These are phyloP conservation scores for Neonectria sp. DNA, from an alignment of 2,329 filamentous ascomycete species.

Conservation along the genomic window DNA sequence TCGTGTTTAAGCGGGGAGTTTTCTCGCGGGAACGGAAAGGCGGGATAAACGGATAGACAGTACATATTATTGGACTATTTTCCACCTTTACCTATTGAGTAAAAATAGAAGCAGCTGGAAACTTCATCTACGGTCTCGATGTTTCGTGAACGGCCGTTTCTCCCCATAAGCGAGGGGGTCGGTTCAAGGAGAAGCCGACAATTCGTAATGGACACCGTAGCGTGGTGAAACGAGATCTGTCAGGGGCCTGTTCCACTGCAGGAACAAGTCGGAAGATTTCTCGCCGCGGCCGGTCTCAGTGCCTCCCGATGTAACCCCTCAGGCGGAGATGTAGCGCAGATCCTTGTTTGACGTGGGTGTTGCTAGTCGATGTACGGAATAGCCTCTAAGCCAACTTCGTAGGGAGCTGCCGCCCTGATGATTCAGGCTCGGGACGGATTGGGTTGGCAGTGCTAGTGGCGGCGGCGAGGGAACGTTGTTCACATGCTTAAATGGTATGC, in stretches of 20 bases:
- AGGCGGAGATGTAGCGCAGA: not conserved
- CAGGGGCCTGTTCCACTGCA: slow-evolving; percentile 10
- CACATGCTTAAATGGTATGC: not conserved
- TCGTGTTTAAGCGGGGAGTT: slow-evolving; percentile 17
- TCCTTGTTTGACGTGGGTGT: not conserved
- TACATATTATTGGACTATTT: slow-evolving; percentile 29
- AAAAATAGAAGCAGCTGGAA: not conserved
- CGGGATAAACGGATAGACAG: slow-evolving; percentile 28
- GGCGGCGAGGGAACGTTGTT: not conserved
- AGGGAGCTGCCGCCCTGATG: not conserved
- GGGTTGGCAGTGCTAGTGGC: not conserved
- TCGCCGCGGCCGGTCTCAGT: not conserved
- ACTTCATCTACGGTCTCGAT: not conserved
- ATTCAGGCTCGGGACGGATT: not conserved
- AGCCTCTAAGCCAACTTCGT: not conserved
- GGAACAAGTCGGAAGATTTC: slow-evolving; percentile 21
- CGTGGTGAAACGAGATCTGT: slow-evolving; percentile 27
- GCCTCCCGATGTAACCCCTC: slow-evolving; percentile 21
- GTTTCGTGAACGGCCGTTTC: not conserved
- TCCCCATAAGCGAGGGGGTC: not conserved
- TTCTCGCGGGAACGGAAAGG: slow-evolving; percentile 24
- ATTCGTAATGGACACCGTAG: slow-evolving; percentile 9
- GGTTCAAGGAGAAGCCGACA: not conserved
- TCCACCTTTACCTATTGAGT: not conserved
- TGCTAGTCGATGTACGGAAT: not conserved